phyloP scores from a whole-genome alignment of 2,329 filamentous ascomycete species.

The Neopestalotiopsis sp. region DNA sequence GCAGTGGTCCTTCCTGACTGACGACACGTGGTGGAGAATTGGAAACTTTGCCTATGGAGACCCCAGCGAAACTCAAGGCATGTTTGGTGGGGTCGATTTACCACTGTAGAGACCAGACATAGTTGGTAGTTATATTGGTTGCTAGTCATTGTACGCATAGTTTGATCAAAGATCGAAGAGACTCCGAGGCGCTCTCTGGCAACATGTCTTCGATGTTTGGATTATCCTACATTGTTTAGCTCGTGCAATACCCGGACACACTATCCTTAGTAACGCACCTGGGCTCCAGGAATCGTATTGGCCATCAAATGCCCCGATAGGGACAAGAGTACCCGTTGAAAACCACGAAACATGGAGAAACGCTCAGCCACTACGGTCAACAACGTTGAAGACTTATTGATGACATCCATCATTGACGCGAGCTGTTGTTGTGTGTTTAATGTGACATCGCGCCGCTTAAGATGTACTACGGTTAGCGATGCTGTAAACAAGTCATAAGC shows the following conservation, averaged over 20 bases:
- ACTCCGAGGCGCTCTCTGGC: not conserved
- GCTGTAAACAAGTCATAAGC: conserved; percentile 24
- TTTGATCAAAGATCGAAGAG: not conserved
- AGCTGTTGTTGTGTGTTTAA: not conserved
- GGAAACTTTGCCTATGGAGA: conserved; percentile 28
- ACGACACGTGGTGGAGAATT: conserved; percentile 27
- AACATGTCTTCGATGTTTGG: not conserved
- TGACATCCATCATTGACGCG: not conserved
- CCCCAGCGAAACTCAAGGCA: not conserved
- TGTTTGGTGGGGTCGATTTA: not conserved
- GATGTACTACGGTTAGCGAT: conserved; percentile 16
- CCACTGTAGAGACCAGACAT: not conserved
- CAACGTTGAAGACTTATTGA: conserved; percentile 12
- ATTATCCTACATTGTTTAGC: not conserved
- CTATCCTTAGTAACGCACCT: not conserved
- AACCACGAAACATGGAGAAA: not conserved
- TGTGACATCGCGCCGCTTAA: not conserved
- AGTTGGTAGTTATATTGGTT: not conserved
- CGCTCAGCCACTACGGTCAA: conserved; percentile 6
- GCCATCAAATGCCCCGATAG: not conserved
- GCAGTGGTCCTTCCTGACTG: conserved; percentile 21
- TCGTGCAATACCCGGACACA: not conserved
- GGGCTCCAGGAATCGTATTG: not conserved
- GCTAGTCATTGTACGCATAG: not conserved
- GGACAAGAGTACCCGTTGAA: not conserved